A percentile compares a stretch with the other conserved stretches of the same genome.
phyloP scores from a whole-genome alignment of 371 early-diverging fungal genomes.

The Syncephalastrum contaminatum region DNA sequence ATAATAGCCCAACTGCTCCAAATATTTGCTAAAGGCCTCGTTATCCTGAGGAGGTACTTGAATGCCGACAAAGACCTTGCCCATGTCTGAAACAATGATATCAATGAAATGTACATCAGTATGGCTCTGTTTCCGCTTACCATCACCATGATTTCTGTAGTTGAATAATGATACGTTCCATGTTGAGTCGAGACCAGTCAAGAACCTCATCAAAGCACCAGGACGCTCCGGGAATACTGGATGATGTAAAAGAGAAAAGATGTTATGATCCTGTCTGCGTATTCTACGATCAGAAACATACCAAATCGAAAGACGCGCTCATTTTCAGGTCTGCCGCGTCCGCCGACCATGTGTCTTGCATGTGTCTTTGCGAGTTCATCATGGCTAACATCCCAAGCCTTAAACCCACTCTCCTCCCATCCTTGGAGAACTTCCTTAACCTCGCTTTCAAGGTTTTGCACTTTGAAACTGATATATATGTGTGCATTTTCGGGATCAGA shows the following conservation, averaged over 20 bases:
- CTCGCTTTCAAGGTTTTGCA: slow-evolving; percentile 65
- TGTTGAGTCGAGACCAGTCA: slow-evolving; percentile 64
- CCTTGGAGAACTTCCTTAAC: slow-evolving; percentile 60
- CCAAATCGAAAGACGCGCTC: slow-evolving; percentile 91
- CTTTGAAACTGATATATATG: slow-evolving; percentile 86
- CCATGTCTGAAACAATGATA: slow-evolving; percentile 66
- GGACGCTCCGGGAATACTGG: slow-evolving; percentile 93
- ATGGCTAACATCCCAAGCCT: slow-evolving; percentile 77
- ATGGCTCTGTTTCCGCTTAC: slow-evolving; percentile 31
- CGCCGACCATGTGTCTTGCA: slow-evolving; percentile 91
- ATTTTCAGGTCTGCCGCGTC: slow-evolving; percentile 69
- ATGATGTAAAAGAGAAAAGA: not conserved
- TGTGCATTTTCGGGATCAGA: slow-evolving; percentile 74
- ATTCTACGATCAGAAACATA: slow-evolving; percentile 13
- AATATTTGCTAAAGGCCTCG: slow-evolving; percentile 64
- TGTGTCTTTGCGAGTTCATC: slow-evolving; percentile 96
- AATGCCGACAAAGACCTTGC: slow-evolving; percentile 88
- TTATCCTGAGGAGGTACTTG: slow-evolving; percentile 78
- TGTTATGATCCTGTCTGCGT: slow-evolving; percentile 1
- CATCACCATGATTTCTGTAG: slow-evolving; percentile 94
- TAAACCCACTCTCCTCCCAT: slow-evolving; percentile 63
- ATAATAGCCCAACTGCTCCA: slow-evolving; percentile 75
- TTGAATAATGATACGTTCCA: slow-evolving; percentile 97
- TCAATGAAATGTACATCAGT: not conserved
- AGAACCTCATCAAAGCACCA: slow-evolving; percentile 85